Evolutionary conservation across 2,329 filamentous ascomycete species (phyloP), one percentile per base, ranked within the genome.

Genomic region (Penicillium sp.): DNA sequence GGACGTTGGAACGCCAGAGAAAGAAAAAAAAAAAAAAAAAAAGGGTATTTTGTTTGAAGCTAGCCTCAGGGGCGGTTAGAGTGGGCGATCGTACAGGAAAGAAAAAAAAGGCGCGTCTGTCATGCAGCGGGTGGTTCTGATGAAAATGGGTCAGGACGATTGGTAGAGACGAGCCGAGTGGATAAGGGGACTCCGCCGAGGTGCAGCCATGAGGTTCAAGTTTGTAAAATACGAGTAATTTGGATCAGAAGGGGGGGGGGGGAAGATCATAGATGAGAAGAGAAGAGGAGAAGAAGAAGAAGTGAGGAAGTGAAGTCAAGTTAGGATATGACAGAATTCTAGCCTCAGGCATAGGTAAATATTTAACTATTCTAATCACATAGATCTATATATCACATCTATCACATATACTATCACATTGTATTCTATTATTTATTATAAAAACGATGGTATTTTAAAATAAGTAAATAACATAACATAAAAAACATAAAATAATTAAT

Each of bases 31-130:
- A 33, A 35, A 35, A 53, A 61, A 62, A 47, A 49, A n/a, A n/a
- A n/a, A n/a, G n/a, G n/a, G n/a, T n/a, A 62, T 64, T 63, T 47
- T 61, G 62, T 65, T 65, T 66, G 64, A 62, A 65, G 61, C 64
- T 66, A 66, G 59, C 45, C n/a, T 59, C 56, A 58, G 52, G 54
- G 46, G 46, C 45, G 53, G 62, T 56, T 63, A 56, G 46, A 33
- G 38, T 50, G 53, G 53, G 38, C 46, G 53, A 56, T 56, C 53
- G 53, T 50, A 54, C 27, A 46, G 31, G 35, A 37, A 46, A 23
- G n/a, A 17, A 38, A 54, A 56, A 35, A 52, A 54, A 48, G 37
- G 54, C 49, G 54, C 49, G 42, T 56, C 54, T 50, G 51, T 54
- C 51, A 54, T 54, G 51, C 51, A 54, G 50, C 40, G 50, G 50